These are phyloP conservation scores for Penicillium alfredii DNA, from an alignment of 495 filamentous ascomycete genomes.

Conservation along the genomic window DNA sequence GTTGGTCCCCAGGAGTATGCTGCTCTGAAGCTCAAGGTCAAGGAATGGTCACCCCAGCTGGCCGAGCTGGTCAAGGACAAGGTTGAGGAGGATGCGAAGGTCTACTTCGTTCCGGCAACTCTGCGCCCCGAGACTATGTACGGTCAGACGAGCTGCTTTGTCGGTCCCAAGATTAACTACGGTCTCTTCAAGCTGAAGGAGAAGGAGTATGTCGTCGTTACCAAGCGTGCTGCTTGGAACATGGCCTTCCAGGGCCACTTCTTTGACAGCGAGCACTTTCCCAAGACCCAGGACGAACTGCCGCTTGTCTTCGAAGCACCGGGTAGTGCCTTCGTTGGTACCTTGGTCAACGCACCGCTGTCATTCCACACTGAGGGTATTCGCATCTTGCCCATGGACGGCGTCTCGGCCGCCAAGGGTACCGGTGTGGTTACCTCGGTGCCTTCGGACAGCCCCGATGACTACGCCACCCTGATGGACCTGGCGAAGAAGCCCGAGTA, in stretches of 20 bases:
- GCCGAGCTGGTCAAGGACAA: constrained; percentile 65
- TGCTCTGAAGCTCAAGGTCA: constrained; percentile 79
- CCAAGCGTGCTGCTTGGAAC: constrained; percentile 83
- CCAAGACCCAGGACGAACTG: constrained; percentile 52
- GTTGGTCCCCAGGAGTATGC: constrained; percentile 89
- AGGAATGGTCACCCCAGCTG: constrained; percentile 75
- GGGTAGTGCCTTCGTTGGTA: constrained; percentile 79
- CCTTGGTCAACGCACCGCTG: constrained; percentile 79
- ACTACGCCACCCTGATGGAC: constrained; percentile 84
- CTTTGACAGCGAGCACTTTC: constrained; percentile 64
- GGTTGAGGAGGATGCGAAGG: constrained; percentile 72
- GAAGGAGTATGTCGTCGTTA: constrained; percentile 79
- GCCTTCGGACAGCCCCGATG: constrained; percentile 91
- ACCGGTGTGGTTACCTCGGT: constrained; percentile 96
- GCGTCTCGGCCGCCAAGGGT: constrained; percentile 84
- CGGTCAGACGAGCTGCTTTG: constrained; percentile 93
- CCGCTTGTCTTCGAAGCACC: constrained; percentile 54
- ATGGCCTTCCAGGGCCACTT: constrained; percentile 94
- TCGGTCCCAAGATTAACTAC: constrained; percentile 86
- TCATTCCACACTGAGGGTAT: constrained; percentile 81
- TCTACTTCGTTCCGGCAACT: constrained; percentile 88
- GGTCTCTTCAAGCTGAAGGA: constrained; percentile 80
- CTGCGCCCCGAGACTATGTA: constrained; percentile 98
- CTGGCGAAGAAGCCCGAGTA: constrained; percentile 95
- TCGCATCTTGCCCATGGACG: constrained; percentile 89